Evolutionary conservation across 116 monocot species (phyloP).

Genomic region (Trichopus zeylanicus): DNA sequence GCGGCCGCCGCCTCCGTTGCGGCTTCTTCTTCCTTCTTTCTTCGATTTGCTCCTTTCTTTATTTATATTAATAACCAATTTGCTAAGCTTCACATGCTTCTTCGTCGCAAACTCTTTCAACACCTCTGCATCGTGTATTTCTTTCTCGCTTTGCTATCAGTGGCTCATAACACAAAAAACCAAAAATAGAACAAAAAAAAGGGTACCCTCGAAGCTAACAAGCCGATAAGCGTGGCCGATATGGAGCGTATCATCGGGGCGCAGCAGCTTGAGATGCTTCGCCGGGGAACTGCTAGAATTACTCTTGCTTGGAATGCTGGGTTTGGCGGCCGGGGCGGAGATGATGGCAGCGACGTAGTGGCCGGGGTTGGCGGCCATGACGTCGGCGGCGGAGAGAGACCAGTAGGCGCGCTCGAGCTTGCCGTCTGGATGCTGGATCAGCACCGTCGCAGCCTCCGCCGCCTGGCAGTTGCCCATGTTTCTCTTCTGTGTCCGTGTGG

Average conservation of each 20-base stretch:
- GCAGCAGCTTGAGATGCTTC: conserved; percentile 41
- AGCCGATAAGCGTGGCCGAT: conserved; percentile 42
- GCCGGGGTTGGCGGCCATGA: conserved; percentile 48
- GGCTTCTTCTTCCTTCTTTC: conserved; percentile 2
- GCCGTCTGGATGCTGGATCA: conserved; percentile 35
- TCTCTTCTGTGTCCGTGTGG: too few relatives aligned
- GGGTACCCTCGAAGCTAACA: conserved; percentile 40
- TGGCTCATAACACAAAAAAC: too few relatives aligned
- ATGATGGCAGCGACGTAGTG: conserved; percentile 43
- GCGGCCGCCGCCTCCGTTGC: not conserved
- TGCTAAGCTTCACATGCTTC: conserved; percentile 48
- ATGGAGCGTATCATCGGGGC: conserved; percentile 33
- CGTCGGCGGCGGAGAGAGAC: conserved; percentile 26
- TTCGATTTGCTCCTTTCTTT: not conserved
- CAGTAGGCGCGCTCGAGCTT: conserved; percentile 25
- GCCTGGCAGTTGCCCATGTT: conserved; percentile 33
- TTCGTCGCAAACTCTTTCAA: conserved; percentile 62
- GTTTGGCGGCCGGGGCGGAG: not conserved
- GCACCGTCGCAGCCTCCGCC: conserved; percentile 15
- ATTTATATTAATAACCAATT: conserved; percentile 16
- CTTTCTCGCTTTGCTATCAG: too few relatives aligned
- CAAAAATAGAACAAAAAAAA: too few relatives aligned
- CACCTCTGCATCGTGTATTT: conserved; percentile 54
- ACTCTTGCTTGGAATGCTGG: too few relatives aligned
- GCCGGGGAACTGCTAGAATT: not conserved